Base-by-base conservation (phyloP, 306 rosid genomes). In the Glycine soja region DNA sequence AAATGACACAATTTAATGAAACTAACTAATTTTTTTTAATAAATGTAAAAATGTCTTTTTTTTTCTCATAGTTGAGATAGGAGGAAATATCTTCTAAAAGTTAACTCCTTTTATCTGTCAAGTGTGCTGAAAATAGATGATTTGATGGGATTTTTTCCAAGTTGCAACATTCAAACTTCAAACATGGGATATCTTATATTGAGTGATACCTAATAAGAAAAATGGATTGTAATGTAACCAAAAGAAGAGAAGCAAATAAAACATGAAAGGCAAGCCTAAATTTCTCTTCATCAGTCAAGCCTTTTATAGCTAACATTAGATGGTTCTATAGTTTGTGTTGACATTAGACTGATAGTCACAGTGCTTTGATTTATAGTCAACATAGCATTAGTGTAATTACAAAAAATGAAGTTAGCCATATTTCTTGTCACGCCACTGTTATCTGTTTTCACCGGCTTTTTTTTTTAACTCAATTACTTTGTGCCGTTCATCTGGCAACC, bases 391-490 rank as follows among this genome's bases (percentile, higher is more conserved):
- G 19, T 24, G 43, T 68, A 12, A 12, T 58, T 5, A 48, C 24
- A 53, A 62, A 69, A 82, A 57, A 10, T 7, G 10, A 7, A 68
- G 63, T 47, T 46, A 45, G 45, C 19, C 51, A 53, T 63, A 54
- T 36, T 45, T 66, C 67, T 47, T 58, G 32, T 40, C 12, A 46
- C 15, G 48, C 15, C 40, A 79, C 18, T 58, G 54, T 34, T 16
- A 70, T 9, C 46, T 66, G 68, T 72, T 63, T 81, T 40, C 65
- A 11, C 73, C 42, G 4, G 0, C 32, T 34, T 24, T 34, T n/a
- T 59, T 71, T 47, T 11, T 62, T 32, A 62, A 59, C n/a, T 59
- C 65, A 34, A 61, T 38, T 47, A 54, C 54, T 80, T 36, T 54
- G 66, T 62, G 7, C 8, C 67, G 11, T 78, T 73, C 65, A 43